Conservation (phyloP, 1,284 basidiomycete genomes). For the Thecaphora frezii region DNA sequence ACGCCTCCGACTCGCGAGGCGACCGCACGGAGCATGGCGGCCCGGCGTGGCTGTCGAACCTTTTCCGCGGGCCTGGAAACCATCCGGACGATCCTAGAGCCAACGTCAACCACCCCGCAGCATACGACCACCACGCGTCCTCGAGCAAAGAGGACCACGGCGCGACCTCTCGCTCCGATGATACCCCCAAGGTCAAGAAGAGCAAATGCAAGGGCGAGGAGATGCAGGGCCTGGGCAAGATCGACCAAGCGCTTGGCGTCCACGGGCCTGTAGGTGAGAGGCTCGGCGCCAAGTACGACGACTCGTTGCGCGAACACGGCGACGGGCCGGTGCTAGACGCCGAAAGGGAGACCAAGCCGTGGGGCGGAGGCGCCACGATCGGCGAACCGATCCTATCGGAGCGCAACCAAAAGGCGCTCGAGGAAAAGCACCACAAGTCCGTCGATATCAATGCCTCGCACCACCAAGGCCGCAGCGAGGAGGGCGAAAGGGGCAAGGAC, state of each 20-base stretch:
- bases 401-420: conserved; percentile 7
- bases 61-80: conserved; percentile 14
- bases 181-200: neutral
- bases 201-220: neutral
- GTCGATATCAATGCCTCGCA: neutral
- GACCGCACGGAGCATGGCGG: neutral
- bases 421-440: neutral
- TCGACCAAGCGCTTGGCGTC: conserved; percentile 33
- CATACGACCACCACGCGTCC: neutral
- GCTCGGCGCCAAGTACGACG: conserved; percentile 25
- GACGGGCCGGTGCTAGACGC: conserved; percentile 24
- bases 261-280: conserved; percentile 23
- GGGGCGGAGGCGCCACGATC: conserved; percentile 16
- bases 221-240: conserved; percentile 5
- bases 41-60: neutral
- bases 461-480: neutral
- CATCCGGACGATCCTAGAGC: conserved; percentile 34
- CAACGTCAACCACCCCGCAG: conserved; percentile 32
- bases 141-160: neutral
- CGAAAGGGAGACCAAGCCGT: conserved; percentile 20
- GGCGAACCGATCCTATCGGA: conserved; percentile 24
- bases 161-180: too few relatives aligned
- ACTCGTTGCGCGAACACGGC: conserved; percentile 27
- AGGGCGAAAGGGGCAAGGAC: conserved; percentile 1
- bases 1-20: neutral